Evolutionary conservation across 371 early-diverging fungal genomes (phyloP), one percentile per base, ranked within the genome.

Genomic region (Mucor circinelloides): DNA sequence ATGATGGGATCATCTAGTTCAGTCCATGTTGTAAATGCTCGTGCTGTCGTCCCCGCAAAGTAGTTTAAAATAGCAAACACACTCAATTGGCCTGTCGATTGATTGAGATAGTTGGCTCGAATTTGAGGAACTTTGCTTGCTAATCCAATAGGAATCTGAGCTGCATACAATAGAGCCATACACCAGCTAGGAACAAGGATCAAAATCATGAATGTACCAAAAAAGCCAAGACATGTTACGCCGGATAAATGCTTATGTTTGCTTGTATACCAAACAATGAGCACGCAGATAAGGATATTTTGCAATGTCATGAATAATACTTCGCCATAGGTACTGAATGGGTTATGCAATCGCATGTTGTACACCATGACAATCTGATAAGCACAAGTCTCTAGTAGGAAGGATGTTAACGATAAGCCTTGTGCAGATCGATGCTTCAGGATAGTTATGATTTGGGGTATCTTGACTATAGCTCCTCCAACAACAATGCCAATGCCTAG

Each of bases 391-490:
- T 99, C 99, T 40, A 98, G 78, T 15, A 94, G 56, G 70, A 92
- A 93, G 6, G 94, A 89, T 9, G 84, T 64, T 23, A 95, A 78
- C 2, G 93, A 93, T 61, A 99, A 78, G 5, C 99, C 99, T 42
- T 87, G 77, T 3, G 90, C 93, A 10, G 94, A 93, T 31, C 76
- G 66, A n/a, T 90, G 79, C 25, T 71, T 61, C 32, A 95, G 36
- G 32, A 99, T 96, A 69, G 96, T 97, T 65, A 93, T 61, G 63
- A 99, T 95, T 81, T 99, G 98, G 1, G 99, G 99, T 27, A 99
- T 84, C 80, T 99, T 99, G 68, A 98, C 91, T 30, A 97, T 88
- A 38, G 91, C 85, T 1, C 95, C 93, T 44, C 95, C 96, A 8
- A 89, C 76, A 19, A 98, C 94, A 67, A 99, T 96, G 25, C 95